Evolutionary conservation across 495 filamentous ascomycete species (phyloP), one percentile per base, ranked within the genome.

Genomic region (Physcia stellaris): DNA sequence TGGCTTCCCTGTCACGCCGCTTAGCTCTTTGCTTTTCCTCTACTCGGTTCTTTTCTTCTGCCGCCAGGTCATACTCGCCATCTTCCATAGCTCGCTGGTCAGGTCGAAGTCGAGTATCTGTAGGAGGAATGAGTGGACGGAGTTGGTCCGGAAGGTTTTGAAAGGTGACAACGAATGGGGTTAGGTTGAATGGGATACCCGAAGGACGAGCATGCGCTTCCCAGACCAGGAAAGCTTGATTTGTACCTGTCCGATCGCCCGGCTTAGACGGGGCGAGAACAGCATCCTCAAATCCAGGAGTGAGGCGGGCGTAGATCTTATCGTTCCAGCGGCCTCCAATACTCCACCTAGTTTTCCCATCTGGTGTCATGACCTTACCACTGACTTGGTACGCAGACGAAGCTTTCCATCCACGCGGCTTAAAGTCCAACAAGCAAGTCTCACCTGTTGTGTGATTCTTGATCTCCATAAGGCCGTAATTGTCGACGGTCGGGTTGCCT

Each of bases 21-120:
- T 74, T 78, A 26, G 77, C 79, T 39, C 90, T 64, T 67, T 98
- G 90, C 47, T 79, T 90, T 66, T 96, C 86, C 61, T 98, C 90
- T 0, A 98, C 71, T 7, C 92, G 71, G 51, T 92, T 88, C 70
- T 98, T 98, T 67, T 98, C 90, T 16, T 67, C 69, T 1, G 90
- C 92, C 7, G 90, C 90, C 32, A 92, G 61, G 49, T 94, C 86
- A 50, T 98, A 98, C 55, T 86, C 75, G 6, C 92, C 90, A 38
- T 94, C 86, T 56, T 98, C 90, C 90, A 98, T 98, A 1, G 90
- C 90, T n/a, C 92, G 71, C 61, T 98, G 90, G 55, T 98, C 90
- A 0, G 90, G 92, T 13, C 90, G 69, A 26, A 92, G 63, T 11
- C 90, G 69, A 6, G 88, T 90, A 55, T 98, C 90, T 0, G 90